phyloP scores from a whole-genome alignment of 352 stramenopile species.

The Phytopythium aichiense region DNA sequence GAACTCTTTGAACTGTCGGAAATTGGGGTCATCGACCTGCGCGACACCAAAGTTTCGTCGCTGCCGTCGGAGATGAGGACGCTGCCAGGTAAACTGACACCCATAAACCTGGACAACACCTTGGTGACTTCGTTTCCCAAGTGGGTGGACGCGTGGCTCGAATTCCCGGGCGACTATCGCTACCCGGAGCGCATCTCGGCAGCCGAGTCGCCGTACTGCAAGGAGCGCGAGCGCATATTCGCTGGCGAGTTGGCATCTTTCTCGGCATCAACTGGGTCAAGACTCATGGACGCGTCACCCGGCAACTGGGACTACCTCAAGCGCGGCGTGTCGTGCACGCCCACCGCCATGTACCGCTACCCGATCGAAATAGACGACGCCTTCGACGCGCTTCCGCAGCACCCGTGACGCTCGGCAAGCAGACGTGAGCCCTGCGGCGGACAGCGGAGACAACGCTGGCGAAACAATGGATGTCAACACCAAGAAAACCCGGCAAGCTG shows the following conservation, averaged over 20 bases:
- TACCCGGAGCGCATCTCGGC: not conserved
- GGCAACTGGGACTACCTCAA: slow-evolving; percentile 3
- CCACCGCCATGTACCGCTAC: not conserved
- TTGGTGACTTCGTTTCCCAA: not conserved
- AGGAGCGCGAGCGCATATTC: not conserved
- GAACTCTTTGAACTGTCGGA: not conserved
- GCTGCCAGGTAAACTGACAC: not conserved
- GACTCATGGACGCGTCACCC: not conserved
- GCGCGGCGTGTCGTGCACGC: not conserved
- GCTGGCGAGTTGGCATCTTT: not conserved
- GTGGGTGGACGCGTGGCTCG: not conserved
- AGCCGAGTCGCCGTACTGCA: not conserved
- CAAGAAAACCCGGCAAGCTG: not conserved
- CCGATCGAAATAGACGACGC: not conserved
- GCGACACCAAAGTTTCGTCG: not conserved
- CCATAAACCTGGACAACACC: not conserved
- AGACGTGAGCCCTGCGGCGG: too few species aligned
- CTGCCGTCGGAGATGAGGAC: not conserved
- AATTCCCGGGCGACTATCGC: not conserved
- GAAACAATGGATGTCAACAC: too few species aligned
- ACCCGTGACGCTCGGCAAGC: too few species aligned
- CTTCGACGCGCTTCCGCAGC: too few species aligned
- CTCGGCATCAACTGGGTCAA: not conserved
- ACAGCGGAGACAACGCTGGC: too few species aligned
- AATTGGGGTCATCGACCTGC: not conserved